Percentiles rank a stretch among this genome's conserved stretches.
phyloP scores from a whole-genome alignment of 1,284 basidiomycete genomes.

The Cryptococcus amylolentus region DNA sequence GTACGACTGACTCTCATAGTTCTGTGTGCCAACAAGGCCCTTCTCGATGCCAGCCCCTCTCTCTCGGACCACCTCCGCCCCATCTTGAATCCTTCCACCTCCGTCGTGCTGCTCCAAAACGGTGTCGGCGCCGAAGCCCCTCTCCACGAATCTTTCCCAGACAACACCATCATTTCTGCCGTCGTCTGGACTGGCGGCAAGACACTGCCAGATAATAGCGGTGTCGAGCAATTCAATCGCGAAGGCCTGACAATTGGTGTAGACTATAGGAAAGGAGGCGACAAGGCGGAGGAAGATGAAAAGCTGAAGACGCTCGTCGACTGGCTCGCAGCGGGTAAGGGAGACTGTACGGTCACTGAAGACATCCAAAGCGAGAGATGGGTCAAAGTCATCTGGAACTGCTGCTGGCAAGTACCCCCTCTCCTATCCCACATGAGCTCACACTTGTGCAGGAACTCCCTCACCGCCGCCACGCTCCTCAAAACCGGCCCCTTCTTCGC shows the following conservation, averaged over 20 bases:
- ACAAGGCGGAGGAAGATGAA: conserved; percentile 28
- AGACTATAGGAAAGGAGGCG: conserved; percentile 29
- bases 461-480: conserved; percentile 43
- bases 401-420: conserved; percentile 19
- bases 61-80: conserved; percentile 44
- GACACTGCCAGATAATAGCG: conserved; percentile 28
- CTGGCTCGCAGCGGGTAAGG: conserved; percentile 42
- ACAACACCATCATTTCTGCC: conserved; percentile 51
- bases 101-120: conserved; percentile 54
- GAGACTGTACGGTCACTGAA: conserved; percentile 43
- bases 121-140: conserved; percentile 54
- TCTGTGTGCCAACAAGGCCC: conserved; percentile 50
- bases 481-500: conserved; percentile 45
- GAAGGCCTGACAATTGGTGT: conserved; percentile 50
- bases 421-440: background rate
- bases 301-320: conserved; percentile 41
- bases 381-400: conserved; percentile 52
- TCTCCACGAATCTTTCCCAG: conserved; percentile 48
- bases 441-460: conserved; percentile 36
- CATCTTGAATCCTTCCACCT: conserved; percentile 38
- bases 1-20: conserved; percentile 7
- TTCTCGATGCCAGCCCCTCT: conserved; percentile 43
- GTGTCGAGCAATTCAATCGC: conserved; percentile 44
- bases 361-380: conserved; percentile 54
- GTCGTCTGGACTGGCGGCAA: conserved; percentile 52